Base-by-base conservation (phyloP, 805 yeast genomes). In the Saccharomycopsis fibuligera region DNA sequence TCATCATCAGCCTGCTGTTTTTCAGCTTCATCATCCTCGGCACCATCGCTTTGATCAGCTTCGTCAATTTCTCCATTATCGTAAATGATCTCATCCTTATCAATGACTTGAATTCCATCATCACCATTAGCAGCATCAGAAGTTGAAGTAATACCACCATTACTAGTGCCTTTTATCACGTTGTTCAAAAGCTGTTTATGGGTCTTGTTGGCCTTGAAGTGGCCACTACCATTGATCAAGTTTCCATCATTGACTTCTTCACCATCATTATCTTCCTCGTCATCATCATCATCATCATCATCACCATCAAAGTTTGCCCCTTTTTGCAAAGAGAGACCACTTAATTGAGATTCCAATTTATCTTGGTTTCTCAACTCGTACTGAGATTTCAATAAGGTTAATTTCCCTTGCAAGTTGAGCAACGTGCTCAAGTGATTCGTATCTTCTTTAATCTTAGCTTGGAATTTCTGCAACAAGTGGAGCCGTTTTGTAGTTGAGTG, bases 61-160 rank as follows among this genome's bases (percentile, higher is more conserved):
- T 46, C 55, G 30, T 49, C 52, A 21, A 41, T 35, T 41, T 51
- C 54, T 5, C 55, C 55, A 44, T 52, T 52, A 10, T 42, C 55
- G 22, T 52, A 52, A 22, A 49, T 44, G 19, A 52, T 21, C n/a
- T 45, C 47, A 35, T 52, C 55, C 17, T 52, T 47, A 17, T 52
- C 53, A 35, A 52, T 52, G 14, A 49, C 40, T 40, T 52, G 55
- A 14, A 52, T 39, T 16, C 53, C 53, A 12, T 51, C 54, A n/a
- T n/a, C n/a, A n/a, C n/a, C n/a, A n/a, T n/a, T n/a, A n/a, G n/a
- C n/a, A n/a, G n/a, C n/a, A n/a, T n/a, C n/a, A n/a, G n/a, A n/a
- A n/a, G n/a, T n/a, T n/a, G n/a, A n/a, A n/a, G n/a, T n/a, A n/a
- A n/a, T n/a, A n/a, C n/a, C n/a, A n/a, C n/a, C n/a, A n/a, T n/a